A percentile compares a stretch with the other conserved stretches of the same genome.
Evolutionary conservation across 495 filamentous ascomycete species (phyloP).

Genomic region (Xylona heveae): DNA sequence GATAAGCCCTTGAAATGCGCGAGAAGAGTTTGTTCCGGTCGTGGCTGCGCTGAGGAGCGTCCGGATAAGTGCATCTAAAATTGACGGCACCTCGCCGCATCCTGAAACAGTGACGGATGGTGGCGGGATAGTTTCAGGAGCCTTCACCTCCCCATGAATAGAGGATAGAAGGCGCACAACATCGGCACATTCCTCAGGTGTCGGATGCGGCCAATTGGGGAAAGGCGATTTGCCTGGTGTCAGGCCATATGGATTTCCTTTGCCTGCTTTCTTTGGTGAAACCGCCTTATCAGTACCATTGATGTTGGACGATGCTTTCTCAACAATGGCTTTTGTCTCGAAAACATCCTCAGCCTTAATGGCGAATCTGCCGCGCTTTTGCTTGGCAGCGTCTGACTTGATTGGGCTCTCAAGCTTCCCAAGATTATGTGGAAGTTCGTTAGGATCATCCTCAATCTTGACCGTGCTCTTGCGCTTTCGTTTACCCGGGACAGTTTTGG

Average conservation of each 20-base stretch:
- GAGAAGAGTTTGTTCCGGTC: slow-evolving; percentile 38
- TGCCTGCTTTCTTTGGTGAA: no score
- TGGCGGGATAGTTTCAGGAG: slow-evolving; percentile 45
- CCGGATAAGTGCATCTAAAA: slow-evolving; percentile 72
- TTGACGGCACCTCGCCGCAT: slow-evolving; percentile 83
- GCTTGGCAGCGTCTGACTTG: background rate
- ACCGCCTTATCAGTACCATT: background rate
- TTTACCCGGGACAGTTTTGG: no score
- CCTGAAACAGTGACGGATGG: slow-evolving; percentile 67
- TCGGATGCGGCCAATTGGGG: slow-evolving; percentile 46
- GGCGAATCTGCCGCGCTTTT: background rate
- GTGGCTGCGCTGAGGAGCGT: slow-evolving; percentile 65
- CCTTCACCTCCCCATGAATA: slow-evolving; percentile 40
- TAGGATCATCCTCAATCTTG: slow-evolving; percentile 1
- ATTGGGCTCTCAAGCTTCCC: slow-evolving; percentile 1
- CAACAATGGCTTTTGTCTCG: background rate
- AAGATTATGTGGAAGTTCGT: slow-evolving; percentile 6
- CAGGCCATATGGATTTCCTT: slow-evolving; percentile 5
- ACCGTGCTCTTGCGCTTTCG: background rate
- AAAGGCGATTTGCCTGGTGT: slow-evolving; percentile 32
- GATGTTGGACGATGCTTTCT: background rate
- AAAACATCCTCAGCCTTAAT: background rate
- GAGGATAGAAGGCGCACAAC: slow-evolving; percentile 47
- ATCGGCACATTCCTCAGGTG: slow-evolving; percentile 46
- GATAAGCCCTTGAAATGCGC: slow-evolving; percentile 50